Conservation (phyloP, 805 yeast genomes). For the Tetrapisispora pingtungensis region DNA sequence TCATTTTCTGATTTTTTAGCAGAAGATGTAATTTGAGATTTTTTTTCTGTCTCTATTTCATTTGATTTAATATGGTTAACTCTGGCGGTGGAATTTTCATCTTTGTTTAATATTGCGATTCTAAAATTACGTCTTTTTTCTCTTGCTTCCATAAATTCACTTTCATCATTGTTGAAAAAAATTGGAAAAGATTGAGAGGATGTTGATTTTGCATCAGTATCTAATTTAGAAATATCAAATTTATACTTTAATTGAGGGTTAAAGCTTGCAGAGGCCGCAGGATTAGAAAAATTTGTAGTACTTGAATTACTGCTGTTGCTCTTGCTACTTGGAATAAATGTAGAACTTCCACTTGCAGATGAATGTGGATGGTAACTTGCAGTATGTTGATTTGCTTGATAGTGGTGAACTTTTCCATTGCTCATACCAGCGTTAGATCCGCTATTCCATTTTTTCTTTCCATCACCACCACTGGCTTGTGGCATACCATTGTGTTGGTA, state of each 20-base stretch:
- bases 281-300: neutral
- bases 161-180: constrained; percentile 23
- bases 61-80: neutral
- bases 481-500: constrained; percentile 14
- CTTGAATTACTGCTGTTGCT: neutral
- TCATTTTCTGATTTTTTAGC: neutral
- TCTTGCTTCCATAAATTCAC: constrained; percentile 26
- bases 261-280: neutral
- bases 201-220: constrained; percentile 1
- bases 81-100: neutral
- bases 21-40: neutral
- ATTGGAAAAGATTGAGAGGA: constrained; percentile 19
- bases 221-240: constrained; percentile 18
- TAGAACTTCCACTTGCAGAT: neutral
- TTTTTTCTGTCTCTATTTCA: neutral
- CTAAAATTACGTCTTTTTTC: constrained; percentile 17
- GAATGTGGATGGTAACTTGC: constrained; percentile 6
- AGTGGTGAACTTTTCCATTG: constrained; percentile 5
- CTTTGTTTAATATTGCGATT: constrained; percentile 4
- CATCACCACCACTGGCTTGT: constrained; percentile 8
- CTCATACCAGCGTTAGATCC: constrained; percentile 2
- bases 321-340: neutral
- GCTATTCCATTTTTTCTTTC: constrained; percentile 20
- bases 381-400: constrained; percentile 12
- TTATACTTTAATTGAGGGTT: constrained; percentile 12